Evolutionary conservation across 768 basidiomycete species (phyloP), one percentile per base, ranked within the genome.

Genomic region (Mycena sanguinolenta): DNA sequence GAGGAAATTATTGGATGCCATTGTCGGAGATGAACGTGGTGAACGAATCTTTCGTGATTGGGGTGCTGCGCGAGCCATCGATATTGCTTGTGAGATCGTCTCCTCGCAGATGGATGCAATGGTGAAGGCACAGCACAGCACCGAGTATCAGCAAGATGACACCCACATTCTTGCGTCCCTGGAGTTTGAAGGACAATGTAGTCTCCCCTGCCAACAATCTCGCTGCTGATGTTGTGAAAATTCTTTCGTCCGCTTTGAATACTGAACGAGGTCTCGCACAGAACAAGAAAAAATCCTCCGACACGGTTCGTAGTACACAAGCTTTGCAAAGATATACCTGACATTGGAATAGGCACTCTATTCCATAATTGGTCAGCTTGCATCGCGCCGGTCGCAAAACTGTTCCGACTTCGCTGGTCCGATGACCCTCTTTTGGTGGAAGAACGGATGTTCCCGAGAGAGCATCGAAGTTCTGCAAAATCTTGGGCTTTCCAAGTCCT

Each of bases 371-470:
- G 63, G 34, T 1, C 63, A 54, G 30, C 52, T 63, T 17, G 52
- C 52, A 5, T 53, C 50, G 0, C 36, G 63, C 9, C 63, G 63
- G 12, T 63, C 52, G 16, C 50, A 63, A 17, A 39, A 27, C 17
- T 38, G 50, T 25, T 30, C 23, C 4, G 63, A 63, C 28, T 63
- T 63, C 30, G n/a, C 63, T 1, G 63, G 50, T 17, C 63, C 63
- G 6, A 54, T 63, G 63, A 27, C 53, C 6, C 38, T 63, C 9
- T 63, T 53, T 38, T 54, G 63, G 63, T 55, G 63, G 63, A 53
- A 53, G 63, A 63, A 44, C 14, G 63, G 63, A 8, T 7, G 16
- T 1, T 39, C 63, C 2, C 25, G 30, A 2, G 63, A 63, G 30
- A 32, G 23, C 25, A 25, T 63, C 6, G 63, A 63, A 9, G 63